These are phyloP conservation scores for Glycyrrhiza uralensis DNA, from an alignment of 306 rosid genomes.

Conservation along the genomic window DNA sequence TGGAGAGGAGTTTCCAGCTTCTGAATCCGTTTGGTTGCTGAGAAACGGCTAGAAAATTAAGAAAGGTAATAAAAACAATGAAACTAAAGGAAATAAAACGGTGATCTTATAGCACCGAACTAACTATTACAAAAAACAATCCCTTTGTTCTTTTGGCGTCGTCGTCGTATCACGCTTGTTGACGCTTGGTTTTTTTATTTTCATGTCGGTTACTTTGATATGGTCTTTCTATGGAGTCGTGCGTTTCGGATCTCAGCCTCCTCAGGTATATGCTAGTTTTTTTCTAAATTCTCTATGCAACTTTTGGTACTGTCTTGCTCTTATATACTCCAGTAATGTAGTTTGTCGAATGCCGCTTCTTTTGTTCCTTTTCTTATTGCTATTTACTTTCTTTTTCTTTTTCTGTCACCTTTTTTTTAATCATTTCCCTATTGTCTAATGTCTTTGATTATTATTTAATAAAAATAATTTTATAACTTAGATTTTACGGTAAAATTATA, in stretches of 20 bases:
- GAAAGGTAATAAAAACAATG: too few relatives aligned
- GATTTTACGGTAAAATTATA: not conserved
- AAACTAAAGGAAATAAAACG: not conserved
- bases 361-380: not conserved
- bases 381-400: not conserved
- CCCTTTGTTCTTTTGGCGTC: too few relatives aligned
- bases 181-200: slow-evolving; percentile 19
- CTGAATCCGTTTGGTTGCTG: slow-evolving; percentile 29
- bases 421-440: too few relatives aligned
- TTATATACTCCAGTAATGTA: not conserved
- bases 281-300: not conserved
- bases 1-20: not conserved
- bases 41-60: slow-evolving; percentile 19
- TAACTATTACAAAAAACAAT: too few relatives aligned
- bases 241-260: slow-evolving; percentile 30
- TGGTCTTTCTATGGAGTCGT: slow-evolving; percentile 15
- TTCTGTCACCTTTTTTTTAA: too few relatives aligned
- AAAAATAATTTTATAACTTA: not conserved
- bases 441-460: not conserved
- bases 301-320: not conserved
- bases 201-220: slow-evolving; percentile 19
- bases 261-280: slow-evolving; percentile 8
- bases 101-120: slow-evolving; percentile 16
- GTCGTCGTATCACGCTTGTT: not conserved
- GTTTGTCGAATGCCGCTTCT: slow-evolving; percentile 4